Evolutionary conservation across 192 early-diverging fungal species (phyloP).

Genomic region (Jimgerdemannia lactiflua): DNA sequence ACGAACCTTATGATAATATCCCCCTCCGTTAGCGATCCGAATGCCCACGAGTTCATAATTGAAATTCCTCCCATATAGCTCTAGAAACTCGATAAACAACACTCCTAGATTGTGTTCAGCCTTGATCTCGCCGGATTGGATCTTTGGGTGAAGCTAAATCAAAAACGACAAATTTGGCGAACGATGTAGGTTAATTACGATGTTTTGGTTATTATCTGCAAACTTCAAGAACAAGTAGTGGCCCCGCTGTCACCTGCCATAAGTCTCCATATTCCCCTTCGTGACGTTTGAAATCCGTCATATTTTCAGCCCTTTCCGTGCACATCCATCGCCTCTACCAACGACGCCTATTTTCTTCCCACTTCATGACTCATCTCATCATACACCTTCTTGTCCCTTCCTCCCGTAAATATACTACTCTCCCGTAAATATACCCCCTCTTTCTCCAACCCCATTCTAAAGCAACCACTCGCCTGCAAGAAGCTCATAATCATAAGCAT

Average conservation of each 20-base stretch:
- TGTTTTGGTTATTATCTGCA: neutral
- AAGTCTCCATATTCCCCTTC: too few relatives aligned
- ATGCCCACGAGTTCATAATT: conserved; percentile 69
- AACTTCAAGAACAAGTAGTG: neutral
- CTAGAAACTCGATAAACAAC: conserved; percentile 89
- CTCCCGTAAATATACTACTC: neutral
- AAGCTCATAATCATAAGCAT: conserved; percentile 76
- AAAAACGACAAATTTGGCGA: neutral
- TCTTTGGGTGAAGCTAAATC: conserved; percentile 72
- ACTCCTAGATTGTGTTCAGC: conserved; percentile 77
- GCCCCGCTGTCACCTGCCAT: too few relatives aligned
- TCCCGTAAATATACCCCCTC: conserved; percentile 27
- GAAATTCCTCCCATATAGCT: conserved; percentile 84
- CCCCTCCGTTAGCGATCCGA: conserved; percentile 46
- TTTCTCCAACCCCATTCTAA: neutral
- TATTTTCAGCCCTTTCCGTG: neutral
- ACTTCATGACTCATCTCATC: neutral
- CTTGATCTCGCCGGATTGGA: conserved; percentile 62
- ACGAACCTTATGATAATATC: conserved; percentile 47
- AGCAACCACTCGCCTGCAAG: conserved; percentile 40
- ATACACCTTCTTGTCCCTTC: too few relatives aligned
- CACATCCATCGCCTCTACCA: neutral
- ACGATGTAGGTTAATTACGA: neutral
- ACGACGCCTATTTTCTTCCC: neutral
- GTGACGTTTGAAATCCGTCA: too few relatives aligned